Evolutionary conservation across 352 stramenopile genomes (phyloP), one percentile per base, ranked within the genome.

Genomic region (Thraustochytrium striatum): DNA sequence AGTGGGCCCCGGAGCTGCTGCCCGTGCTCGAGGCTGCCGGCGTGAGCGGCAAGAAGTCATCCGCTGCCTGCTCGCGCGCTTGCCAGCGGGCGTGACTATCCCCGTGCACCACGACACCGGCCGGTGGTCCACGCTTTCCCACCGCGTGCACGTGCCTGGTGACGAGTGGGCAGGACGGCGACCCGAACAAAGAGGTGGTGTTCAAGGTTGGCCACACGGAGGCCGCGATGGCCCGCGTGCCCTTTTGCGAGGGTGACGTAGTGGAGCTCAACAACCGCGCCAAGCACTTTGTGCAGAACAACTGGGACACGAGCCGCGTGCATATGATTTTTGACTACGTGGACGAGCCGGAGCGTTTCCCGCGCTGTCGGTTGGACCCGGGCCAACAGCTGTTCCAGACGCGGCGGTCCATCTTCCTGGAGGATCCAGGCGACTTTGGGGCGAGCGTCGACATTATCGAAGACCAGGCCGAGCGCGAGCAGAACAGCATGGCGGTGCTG

Each of bases 311-410:
- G 53, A 84, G 93, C 83, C 91, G 96, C 39, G 93, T 98, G 30
- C 96, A 99, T 86, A 84, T 99, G 57, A 99, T 99, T 82, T 93
- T 99, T 72, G 96, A 99, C 88, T 99, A 98, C 83, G 93, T 98
- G 1, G n/a, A n/a, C n/a, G 92, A 98, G 81, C 82, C 87, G 3
- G 82, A 68, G 7, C 68, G 38, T 19, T 81, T 83, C 81, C 69
- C 70, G 61, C 78, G 38, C 50, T 84, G 95, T 21, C 81, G 88
- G 32, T 87, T 98, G n/a, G 83, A 86, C 69, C 85, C 91, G 0
- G 92, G 92, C 70, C 95, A 97, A 81, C 84, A 91, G 30, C 84
- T 99, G n/a, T 85, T 95, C 65, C 96, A 99, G 85, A 98, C 96
- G 28, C 88, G 95, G 39, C 89, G 95, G 47, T 95, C 91, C 25